A percentile compares a stretch with the other conserved stretches of the same genome.
phyloP scores from a whole-genome alignment of 176 grass and related monocot genomes.

The Carex cristatella region DNA sequence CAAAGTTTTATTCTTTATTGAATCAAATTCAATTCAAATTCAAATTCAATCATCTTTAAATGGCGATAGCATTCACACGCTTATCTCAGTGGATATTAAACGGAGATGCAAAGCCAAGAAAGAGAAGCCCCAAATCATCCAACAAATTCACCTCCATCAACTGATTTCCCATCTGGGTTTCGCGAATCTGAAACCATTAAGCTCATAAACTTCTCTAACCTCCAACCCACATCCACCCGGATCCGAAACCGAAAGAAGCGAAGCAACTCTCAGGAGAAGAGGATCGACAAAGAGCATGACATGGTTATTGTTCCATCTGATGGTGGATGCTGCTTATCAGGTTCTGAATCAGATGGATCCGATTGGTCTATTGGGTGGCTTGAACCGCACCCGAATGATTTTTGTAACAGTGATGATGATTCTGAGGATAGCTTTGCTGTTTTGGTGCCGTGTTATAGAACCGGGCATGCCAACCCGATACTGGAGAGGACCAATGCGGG shows the following conservation, averaged over 20 bases:
- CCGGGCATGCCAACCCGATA: constrained; percentile 1
- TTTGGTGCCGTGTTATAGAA: constrained; percentile 64
- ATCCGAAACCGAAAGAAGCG: constrained; percentile 24
- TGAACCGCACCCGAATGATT: constrained; percentile 54
- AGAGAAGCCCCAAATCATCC: constrained; percentile 1
- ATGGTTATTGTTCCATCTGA: constrained; percentile 74
- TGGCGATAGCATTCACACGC: constrained; percentile 46
- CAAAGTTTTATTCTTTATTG: neutral
- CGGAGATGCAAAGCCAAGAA: neutral
- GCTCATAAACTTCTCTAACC: neutral
- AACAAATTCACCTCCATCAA: neutral
- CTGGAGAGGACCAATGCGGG: neutral
- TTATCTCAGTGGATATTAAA: constrained; percentile 46
- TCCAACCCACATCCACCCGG: constrained; percentile 8
- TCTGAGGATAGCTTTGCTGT: constrained; percentile 65
- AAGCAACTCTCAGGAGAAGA: constrained; percentile 11
- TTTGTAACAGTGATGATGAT: constrained; percentile 43
- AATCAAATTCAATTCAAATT: neutral
- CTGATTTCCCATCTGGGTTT: constrained; percentile 48
- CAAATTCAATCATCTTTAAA: constrained; percentile 7
- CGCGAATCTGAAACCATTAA: constrained; percentile 34
- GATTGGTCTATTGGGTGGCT: constrained; percentile 86
- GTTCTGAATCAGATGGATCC: constrained; percentile 54
- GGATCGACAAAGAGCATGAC: constrained; percentile 43
- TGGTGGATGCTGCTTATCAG: constrained; percentile 36